phyloP scores from a whole-genome alignment of 306 rosid species.

The Inga oerstediana region DNA sequence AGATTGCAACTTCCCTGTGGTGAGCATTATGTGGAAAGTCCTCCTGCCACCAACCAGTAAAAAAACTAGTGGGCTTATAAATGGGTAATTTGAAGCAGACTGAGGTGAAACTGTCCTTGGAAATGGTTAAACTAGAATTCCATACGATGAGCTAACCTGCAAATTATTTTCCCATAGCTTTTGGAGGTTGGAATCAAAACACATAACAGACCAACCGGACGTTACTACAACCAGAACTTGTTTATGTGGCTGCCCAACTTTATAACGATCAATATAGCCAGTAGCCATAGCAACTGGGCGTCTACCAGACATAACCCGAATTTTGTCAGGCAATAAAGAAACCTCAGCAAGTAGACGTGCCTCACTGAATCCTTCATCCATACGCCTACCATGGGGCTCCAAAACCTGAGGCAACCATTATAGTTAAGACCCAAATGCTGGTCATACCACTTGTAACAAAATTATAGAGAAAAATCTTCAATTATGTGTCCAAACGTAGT shows the following conservation, averaged over 20 bases:
- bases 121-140: slow-evolving; percentile 21
- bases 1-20: slow-evolving; percentile 90
- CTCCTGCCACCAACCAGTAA: slow-evolving; percentile 52
- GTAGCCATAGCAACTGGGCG: slow-evolving; percentile 97
- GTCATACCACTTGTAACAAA: slow-evolving; percentile 24
- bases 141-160: slow-evolving; percentile 61
- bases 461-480: slow-evolving; percentile 10
- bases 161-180: slow-evolving; percentile 92
- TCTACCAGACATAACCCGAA: slow-evolving; percentile 84
- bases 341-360: slow-evolving; percentile 80
- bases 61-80: slow-evolving; percentile 26
- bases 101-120: background rate
- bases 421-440: slow-evolving; percentile 17
- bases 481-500: background rate
- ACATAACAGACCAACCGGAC: slow-evolving; percentile 96
- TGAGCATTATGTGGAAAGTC: slow-evolving; percentile 98
- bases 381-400: slow-evolving; percentile 90
- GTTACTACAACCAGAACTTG: slow-evolving; percentile 95
- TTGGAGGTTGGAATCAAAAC: slow-evolving; percentile 90
- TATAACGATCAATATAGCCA: slow-evolving; percentile 73
- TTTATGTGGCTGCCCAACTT: slow-evolving; percentile 67
- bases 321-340: slow-evolving; percentile 89
- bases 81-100: background rate
- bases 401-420: slow-evolving; percentile 56
- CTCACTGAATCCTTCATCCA: slow-evolving; percentile 89